Base-by-base conservation (phyloP, 73 alveolate genomes). In the Paramecium octaurelia region DNA sequence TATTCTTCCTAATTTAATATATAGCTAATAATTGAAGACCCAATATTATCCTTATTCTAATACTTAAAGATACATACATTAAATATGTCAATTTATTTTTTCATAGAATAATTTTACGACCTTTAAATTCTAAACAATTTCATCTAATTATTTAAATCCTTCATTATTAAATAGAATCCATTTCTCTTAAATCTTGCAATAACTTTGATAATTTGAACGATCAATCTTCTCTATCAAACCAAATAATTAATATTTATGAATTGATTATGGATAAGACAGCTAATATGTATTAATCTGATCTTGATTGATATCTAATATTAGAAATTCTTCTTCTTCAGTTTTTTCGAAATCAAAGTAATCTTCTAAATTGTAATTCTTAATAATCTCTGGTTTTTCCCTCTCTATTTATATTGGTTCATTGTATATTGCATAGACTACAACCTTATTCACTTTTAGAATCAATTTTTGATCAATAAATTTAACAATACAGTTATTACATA, bases 401-500 rank as follows among this genome's bases (percentile, higher is more conserved):
- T 27, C 8, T 4, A 0, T 64, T 64, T 31, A 10, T 12, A 31
- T 34, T 64, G 84, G 50, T 34, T 64, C 4, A 12, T 27, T 7
- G 24, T 64, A 64, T 23, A 64, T 64, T 12, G 84, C 84, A 64
- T 64, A 64, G 2, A 64, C 12, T 14, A 64, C 27, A 64, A 64
- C 48, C 9, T 64, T 64, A 31, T 27, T 31, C 7, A 34, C 4
- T 64, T 64, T 64, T 1, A 64, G 42, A 27, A 27, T 64, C 10
- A 64, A 8, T 24, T 38, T 75, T 75, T 75, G 6, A 38, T 75
- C 88, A 35, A 38, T 42, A 75, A 75, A 75, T 9, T 21, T 23
- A 75, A 75, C 88, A 6, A 75, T 38, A 36, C 88, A 75, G 10
- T 75, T 75, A 38, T 75, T 75, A 75, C 88, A 75, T 12, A 75